A percentile compares a stretch with the other conserved stretches of the same genome.
phyloP scores from a whole-genome alignment of 2,329 filamentous ascomycete species.

The Chrysosporium keratinophilum region DNA sequence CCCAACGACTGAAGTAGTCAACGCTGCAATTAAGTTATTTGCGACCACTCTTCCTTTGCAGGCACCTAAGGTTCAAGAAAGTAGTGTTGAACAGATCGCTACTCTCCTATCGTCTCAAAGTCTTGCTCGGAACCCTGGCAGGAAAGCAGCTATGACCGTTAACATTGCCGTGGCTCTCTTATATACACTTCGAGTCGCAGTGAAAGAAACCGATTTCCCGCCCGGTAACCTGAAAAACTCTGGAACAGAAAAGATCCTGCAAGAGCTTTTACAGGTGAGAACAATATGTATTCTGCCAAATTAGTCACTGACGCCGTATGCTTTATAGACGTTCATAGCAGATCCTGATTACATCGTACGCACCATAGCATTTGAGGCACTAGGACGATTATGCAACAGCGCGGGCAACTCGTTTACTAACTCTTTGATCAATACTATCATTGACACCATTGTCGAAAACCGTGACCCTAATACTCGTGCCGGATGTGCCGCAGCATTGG shows the following conservation, averaged over 20 bases:
- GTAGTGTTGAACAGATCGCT: constrained; percentile 83
- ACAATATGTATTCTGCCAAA: constrained; percentile 22
- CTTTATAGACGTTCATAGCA: constrained; percentile 55
- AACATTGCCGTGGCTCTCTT: constrained; percentile 78
- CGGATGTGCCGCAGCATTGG: constrained; percentile 86
- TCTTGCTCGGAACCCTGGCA: constrained; percentile 73
- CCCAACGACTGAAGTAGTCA: constrained; percentile 84
- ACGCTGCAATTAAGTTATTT: constrained; percentile 86
- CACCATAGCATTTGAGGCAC: constrained; percentile 69
- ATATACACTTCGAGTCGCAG: constrained; percentile 69
- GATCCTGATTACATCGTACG: constrained; percentile 79
- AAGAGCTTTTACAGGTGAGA: constrained; percentile 65
- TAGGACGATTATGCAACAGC: constrained; percentile 72
- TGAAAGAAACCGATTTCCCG: constrained; percentile 64
- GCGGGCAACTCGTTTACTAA: constrained; percentile 86
- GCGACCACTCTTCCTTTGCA: constrained; percentile 84
- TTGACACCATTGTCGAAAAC: constrained; percentile 90
- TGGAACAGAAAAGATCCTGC: constrained; percentile 63
- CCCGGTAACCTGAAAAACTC: constrained; percentile 62
- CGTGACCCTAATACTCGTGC: constrained; percentile 86
- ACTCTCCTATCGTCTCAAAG: constrained; percentile 74
- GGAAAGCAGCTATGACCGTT: constrained; percentile 81
- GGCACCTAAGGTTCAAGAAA: constrained; percentile 85
- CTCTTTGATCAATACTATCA: constrained; percentile 76
- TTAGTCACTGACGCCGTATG: neutral